Percentiles rank a stretch among this genome's conserved stretches.
Conservation (phyloP, 805 yeast genomes). For the Nakazawaea ernobii region DNA sequence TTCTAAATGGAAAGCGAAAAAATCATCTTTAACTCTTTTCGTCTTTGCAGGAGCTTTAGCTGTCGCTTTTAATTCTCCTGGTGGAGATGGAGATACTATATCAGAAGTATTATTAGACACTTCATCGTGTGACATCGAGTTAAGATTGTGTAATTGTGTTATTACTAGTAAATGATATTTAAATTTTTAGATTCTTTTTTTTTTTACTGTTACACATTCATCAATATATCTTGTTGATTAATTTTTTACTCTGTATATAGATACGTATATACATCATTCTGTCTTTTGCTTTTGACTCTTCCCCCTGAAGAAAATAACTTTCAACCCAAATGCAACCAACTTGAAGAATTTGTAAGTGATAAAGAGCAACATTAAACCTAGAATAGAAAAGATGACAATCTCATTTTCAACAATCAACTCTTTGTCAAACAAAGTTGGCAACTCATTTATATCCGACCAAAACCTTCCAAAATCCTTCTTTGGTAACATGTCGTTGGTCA, state of each 20-base stretch:
- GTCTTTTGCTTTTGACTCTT: neutral
- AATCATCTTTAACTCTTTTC: slow-evolving; percentile 10
- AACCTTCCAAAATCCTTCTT: slow-evolving; percentile 3
- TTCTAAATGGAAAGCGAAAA: slow-evolving; percentile 11
- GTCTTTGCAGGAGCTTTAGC: neutral
- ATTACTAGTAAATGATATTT: too few species aligned
- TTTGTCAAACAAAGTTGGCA: slow-evolving; percentile 34
- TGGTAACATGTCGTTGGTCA: slow-evolving; percentile 21
- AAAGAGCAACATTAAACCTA: slow-evolving; percentile 17
- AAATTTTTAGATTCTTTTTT: neutral
- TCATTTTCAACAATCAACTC: slow-evolving; percentile 49
- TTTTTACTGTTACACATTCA: neutral
- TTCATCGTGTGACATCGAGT: too few species aligned
- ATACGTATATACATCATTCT: neutral
- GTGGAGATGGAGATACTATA: neutral
- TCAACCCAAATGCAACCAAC: slow-evolving; percentile 1
- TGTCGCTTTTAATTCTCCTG: neutral
- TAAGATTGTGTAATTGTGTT: neutral
- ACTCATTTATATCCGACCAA: slow-evolving; percentile 5
- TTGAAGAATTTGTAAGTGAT: neutral
- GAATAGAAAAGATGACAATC: slow-evolving; percentile 34
- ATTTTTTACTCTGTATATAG: neutral
- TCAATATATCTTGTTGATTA: neutral
- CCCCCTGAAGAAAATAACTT: neutral
- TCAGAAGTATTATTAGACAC: neutral